A percentile compares a stretch with the other conserved stretches of the same genome.
Conservation (phyloP, 495 filamentous ascomycete genomes). For the Chaetomium fimeti region DNA sequence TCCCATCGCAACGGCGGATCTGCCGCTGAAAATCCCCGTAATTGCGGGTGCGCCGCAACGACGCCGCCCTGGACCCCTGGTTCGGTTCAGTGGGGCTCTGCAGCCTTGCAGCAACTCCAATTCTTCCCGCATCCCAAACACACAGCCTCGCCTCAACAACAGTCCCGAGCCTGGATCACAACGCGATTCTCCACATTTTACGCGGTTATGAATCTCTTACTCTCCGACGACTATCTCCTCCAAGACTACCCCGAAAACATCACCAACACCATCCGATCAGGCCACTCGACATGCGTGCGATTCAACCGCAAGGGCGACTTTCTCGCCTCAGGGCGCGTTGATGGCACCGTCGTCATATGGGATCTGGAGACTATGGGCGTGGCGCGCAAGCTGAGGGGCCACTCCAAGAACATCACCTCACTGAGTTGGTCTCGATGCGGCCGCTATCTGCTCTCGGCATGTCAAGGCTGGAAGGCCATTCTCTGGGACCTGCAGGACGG, state of each 20-base stretch:
- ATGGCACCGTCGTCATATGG: conserved; percentile 93
- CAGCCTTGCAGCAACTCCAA: conserved; percentile 22
- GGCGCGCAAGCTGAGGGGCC: conserved; percentile 86
- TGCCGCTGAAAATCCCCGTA: conserved; percentile 10
- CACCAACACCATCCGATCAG: conserved; percentile 76
- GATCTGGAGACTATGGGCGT: conserved; percentile 96
- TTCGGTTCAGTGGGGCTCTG: conserved; percentile 18
- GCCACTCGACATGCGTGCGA: conserved; percentile 64
- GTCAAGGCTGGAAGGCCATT: conserved; percentile 91
- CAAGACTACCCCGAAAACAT: conserved; percentile 93
- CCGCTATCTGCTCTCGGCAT: conserved; percentile 89
- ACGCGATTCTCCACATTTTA: neutral
- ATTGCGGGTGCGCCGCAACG: neutral
- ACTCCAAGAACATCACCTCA: conserved; percentile 86
- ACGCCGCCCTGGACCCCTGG: neutral
- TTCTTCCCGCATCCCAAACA: conserved; percentile 6
- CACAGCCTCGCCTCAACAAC: conserved; percentile 9
- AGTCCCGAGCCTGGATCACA: neutral
- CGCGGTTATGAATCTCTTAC: conserved; percentile 48
- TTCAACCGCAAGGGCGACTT: conserved; percentile 95
- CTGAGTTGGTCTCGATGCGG: conserved; percentile 92
- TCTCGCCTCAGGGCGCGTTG: conserved; percentile 87
- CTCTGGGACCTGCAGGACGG: conserved; percentile 86
- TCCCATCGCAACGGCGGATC: conserved; percentile 2
- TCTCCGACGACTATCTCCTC: conserved; percentile 63